These are phyloP conservation scores for Colletotrichum caudatum DNA, from an alignment of 2,329 filamentous ascomycete species.

Conservation along the genomic window DNA sequence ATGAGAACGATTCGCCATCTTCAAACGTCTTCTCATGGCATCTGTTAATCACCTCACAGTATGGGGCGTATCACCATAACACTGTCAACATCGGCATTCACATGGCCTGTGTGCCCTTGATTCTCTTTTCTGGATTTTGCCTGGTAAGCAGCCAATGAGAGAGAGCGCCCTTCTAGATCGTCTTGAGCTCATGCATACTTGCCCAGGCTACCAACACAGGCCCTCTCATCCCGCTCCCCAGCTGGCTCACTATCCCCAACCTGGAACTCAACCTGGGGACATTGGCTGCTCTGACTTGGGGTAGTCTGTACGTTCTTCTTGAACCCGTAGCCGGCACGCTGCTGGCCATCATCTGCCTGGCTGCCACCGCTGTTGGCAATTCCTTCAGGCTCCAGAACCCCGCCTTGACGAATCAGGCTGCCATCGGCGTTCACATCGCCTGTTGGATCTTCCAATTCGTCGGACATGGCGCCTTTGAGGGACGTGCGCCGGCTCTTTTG, in stretches of 20 bases:
- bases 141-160: slow-evolving; percentile 67
- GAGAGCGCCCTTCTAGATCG: not conserved
- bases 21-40: not conserved
- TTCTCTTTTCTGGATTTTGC: slow-evolving; percentile 77
- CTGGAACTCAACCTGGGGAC: slow-evolving; percentile 75
- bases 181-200: slow-evolving; percentile 37
- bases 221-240: slow-evolving; percentile 72
- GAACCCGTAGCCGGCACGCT: slow-evolving; percentile 91
- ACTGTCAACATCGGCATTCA: slow-evolving; percentile 82
- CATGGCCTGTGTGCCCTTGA: slow-evolving; percentile 81
- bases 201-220: slow-evolving; percentile 71
- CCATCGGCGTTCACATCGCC: slow-evolving; percentile 75
- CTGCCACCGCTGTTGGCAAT: slow-evolving; percentile 79
- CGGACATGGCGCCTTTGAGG: slow-evolving; percentile 90
- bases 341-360: slow-evolving; percentile 81
- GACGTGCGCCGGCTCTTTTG: slow-evolving; percentile 86
- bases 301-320: slow-evolving; percentile 86
- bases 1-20: not conserved
- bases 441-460: slow-evolving; percentile 93
- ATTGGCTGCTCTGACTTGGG: slow-evolving; percentile 75
- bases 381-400: slow-evolving; percentile 73
- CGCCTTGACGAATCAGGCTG: slow-evolving; percentile 63
- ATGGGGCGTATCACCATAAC: slow-evolving; percentile 87
- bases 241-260: slow-evolving; percentile 75
- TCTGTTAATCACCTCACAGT: slow-evolving; percentile 61